Evolutionary conservation across 2,329 filamentous ascomycete genomes (phyloP), one percentile per base, ranked within the genome.

Genomic region (Metarhizium album): DNA sequence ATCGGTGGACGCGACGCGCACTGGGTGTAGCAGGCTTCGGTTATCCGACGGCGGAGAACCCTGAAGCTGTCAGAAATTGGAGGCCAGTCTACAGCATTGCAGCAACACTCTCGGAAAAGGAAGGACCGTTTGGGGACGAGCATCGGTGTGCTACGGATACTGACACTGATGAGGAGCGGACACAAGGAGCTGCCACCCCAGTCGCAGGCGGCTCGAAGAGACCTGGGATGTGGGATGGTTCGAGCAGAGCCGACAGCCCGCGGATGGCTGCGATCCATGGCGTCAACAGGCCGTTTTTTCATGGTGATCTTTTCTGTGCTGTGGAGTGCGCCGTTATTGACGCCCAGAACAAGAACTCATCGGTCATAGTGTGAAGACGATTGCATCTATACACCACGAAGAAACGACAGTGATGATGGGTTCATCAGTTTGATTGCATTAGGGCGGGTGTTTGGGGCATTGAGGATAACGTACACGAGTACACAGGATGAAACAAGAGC

Each of bases 11-110:
- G 5, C 72, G 76, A 27, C 73, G 78, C 3, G 76, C 79, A 0
- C 71, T 83, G 0, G 71, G 76, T 1, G 70, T 70, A 0, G 75
- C 74, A 1, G 79, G 79, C 0, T 83, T 83, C 52, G 79, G 79
- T 0, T 73, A 67, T 50, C 72, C 65, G 1, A 61, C 59, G 0
- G 53, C 60, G 9, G 54, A 61, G 18, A 63, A 64, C n/a, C 52
- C 55, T 1, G 55, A 59, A 2, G 56, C 59, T 2, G 46, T 67
- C 2, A 54, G 54, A 2, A 58, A 58, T n/a, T 69, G 66, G 66
- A 59, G 56, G 2, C 62, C 64, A 1, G 59, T 65, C 13, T 68
- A 67, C 43, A 65, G 62, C 20, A 62, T 70, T 18, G 64, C 66
- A 0, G 53, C 57, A 48, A 58, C 50, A 20, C 52, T 48, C 42